Base-by-base conservation (phyloP, 495 filamentous ascomycete genomes). In the Sordaria brevicollis region DNA sequence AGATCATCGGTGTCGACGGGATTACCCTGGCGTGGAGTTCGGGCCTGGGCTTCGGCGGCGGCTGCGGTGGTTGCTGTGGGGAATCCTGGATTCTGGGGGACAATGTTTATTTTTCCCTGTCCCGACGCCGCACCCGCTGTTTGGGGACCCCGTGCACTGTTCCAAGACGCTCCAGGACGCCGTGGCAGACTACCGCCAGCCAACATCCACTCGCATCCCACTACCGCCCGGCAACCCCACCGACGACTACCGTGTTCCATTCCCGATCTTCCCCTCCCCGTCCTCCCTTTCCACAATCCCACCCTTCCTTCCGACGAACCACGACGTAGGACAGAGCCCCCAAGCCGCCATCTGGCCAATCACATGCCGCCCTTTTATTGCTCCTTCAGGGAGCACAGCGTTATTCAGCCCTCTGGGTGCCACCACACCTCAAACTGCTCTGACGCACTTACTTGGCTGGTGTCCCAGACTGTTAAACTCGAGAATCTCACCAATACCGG, bases 191-290 rank as follows among this genome's bases (percentile, higher is more conserved):
- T 54, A 54, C 43, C 43, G 43, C 49, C 49, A 29, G 25, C 33
- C 11, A 54, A 54, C 41, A 54, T 54, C 3, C 43, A 54, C 43
- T 54, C 33, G 39, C 29, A 35, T 31, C 38, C 25, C 37, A 29
- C 31, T 49, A 38, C 73, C 75, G 74, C 76, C 72, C 73, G 71
- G 65, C 77, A 78, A 78, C 81, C 80, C 81, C 80, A 79, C 80
- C 68, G 38, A 74, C 74, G 69, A 81, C 76, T 82, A 75, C 81
- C 81, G 81, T 75, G 73, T 73, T 71, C 69, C 79, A 76, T 75
- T 79, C 78, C 78, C 78, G 78, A 72, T 33, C 66, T 41, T 49
- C 72, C 74, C 73, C 74, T 62, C 49, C 49, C 13, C 25, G 25
- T 62, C 49, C 4, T 62, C n/a, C 25, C 49, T 57, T 57, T 13